phyloP scores from a whole-genome alignment of 2,329 filamentous ascomycete genomes.

The Paecilomyces sp. region DNA sequence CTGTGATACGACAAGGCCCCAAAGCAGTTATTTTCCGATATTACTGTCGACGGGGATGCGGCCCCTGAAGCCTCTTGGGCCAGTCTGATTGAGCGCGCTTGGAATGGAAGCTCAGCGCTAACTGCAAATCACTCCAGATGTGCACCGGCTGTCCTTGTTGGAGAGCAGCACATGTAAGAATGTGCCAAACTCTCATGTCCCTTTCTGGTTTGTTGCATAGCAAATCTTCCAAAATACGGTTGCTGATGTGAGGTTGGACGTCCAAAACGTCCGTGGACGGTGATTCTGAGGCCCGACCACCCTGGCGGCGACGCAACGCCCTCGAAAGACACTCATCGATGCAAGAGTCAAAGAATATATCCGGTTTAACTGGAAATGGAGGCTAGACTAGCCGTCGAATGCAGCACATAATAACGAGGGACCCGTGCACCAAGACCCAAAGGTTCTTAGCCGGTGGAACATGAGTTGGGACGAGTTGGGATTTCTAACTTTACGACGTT shows the following conservation, averaged over 20 bases:
- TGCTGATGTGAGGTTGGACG: background rate
- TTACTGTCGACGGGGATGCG: background rate
- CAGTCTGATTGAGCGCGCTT: background rate
- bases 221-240: background rate
- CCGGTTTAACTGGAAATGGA: background rate
- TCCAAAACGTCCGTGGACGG: background rate
- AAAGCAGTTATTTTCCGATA: background rate
- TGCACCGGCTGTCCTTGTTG: background rate
- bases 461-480: background rate
- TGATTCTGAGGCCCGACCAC: background rate
- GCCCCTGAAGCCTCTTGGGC: background rate
- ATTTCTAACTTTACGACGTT: background rate
- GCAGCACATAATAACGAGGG: background rate
- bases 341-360: background rate
- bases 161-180: background rate
- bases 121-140: background rate
- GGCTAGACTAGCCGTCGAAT: background rate
- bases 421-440: background rate
- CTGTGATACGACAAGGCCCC: background rate
- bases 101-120: background rate
- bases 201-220: background rate
- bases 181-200: background rate
- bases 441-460: background rate
- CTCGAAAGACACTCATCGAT: background rate
- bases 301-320: background rate